phyloP scores from a whole-genome alignment of 495 filamentous ascomycete species.

The Pyronema omphalodes region DNA sequence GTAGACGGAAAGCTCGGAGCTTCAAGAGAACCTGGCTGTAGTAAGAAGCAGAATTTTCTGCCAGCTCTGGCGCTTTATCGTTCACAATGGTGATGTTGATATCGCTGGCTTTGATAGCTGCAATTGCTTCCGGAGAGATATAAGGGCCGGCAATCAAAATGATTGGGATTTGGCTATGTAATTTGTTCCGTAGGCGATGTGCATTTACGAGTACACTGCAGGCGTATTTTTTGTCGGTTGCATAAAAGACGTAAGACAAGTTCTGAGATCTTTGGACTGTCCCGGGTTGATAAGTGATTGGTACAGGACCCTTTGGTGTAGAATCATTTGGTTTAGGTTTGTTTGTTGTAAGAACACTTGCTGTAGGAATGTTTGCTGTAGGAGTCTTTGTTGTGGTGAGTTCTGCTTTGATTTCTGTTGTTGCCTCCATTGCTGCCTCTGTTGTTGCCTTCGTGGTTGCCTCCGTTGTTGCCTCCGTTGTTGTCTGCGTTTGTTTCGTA shows the following conservation, averaged over 20 bases:
- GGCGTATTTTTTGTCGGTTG: conserved; percentile 22
- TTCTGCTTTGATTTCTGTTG: no score
- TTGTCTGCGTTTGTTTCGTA: no score
- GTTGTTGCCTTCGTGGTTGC: no score
- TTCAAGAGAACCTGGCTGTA: conserved; percentile 25
- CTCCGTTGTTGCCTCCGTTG: no score
- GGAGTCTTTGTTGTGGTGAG: no score
- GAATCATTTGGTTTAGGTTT: no score
- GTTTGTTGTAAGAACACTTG: no score
- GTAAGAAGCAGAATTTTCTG: conserved; percentile 7
- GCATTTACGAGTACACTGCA: conserved; percentile 27
- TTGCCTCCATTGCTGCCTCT: no score
- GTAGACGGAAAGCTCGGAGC: conserved; percentile 22
- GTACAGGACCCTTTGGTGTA: no score
- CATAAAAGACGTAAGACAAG: conserved; percentile 26
- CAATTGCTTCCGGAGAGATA: conserved; percentile 3
- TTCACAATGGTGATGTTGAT: conserved; percentile 14
- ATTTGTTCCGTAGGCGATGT: conserved; percentile 19
- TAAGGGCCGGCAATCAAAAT: conserved; percentile 17
- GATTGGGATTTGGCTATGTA: conserved; percentile 17
- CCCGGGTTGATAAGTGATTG: no score
- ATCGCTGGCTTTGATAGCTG: not conserved
- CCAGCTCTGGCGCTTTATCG: conserved; percentile 18
- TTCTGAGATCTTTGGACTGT: not conserved
- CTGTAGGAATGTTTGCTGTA: no score